These are phyloP conservation scores for Neoconidiobolus thromboides DNA, from an alignment of 371 early-diverging fungal species.

Conservation along the genomic window DNA sequence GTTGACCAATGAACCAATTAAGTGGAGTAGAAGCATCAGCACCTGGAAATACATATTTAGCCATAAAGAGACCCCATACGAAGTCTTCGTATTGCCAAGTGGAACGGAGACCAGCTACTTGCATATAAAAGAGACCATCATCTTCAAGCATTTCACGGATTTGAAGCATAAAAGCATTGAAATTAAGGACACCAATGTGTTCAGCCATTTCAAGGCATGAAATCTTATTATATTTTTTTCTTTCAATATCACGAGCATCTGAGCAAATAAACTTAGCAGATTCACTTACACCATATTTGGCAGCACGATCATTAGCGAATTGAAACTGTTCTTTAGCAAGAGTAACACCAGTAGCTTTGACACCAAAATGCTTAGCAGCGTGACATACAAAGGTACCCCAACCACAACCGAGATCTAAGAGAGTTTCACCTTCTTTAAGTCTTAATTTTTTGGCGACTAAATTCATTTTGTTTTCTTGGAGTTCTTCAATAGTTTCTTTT, in stretches of 20 bases:
- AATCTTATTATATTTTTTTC: conserved; percentile 80
- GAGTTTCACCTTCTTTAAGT: conserved; percentile 71
- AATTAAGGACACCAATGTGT: conserved; percentile 88
- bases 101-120: conserved; percentile 87
- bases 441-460: conserved; percentile 72
- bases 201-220: conserved; percentile 96
- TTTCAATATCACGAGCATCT: conserved; percentile 93
- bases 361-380: conserved; percentile 74
- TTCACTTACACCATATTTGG: conserved; percentile 54
- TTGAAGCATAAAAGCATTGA: conserved; percentile 78
- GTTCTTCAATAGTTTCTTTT: conserved; percentile 73
- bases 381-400: conserved; percentile 87
- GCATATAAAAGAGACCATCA: conserved; percentile 92
- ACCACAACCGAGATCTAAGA: conserved; percentile 96
- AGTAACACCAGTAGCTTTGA: conserved; percentile 83
- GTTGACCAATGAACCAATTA: conserved; percentile 78
- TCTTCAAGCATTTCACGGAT: conserved; percentile 86
- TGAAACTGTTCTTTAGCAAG: conserved; percentile 78
- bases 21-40: conserved; percentile 93
- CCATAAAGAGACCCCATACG: conserved; percentile 92
- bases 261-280: conserved; percentile 66
- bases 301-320: conserved; percentile 68
- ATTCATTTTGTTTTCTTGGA: conserved; percentile 88
- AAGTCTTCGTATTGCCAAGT: conserved; percentile 81
- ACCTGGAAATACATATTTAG: conserved; percentile 94